Evolutionary conservation across 1,139 yeast species (phyloP), one percentile per base, ranked within the genome.

Genomic region (Waltiozyma sp.): DNA sequence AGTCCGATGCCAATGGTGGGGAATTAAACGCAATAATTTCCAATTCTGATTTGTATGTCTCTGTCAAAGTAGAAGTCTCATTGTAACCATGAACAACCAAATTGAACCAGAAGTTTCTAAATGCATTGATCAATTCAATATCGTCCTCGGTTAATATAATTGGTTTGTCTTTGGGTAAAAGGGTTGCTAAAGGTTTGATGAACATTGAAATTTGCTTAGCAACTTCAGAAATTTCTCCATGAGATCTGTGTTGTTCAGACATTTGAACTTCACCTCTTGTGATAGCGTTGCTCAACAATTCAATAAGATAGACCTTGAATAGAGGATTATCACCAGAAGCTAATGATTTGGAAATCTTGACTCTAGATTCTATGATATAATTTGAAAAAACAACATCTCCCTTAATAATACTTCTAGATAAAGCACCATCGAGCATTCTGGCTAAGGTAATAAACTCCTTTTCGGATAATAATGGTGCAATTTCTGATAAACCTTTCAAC

Each of bases 51-150:
- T 64, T 58, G 54, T 74, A 72, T 11, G 65, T 62, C 43, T 67
- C 64, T 11, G 80, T 73, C 54, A 78, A 66, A 14, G 69, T 68
- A 0, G 95, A 80, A 41, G 72, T 72, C 42, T 70, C 68, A 21
- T 80, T 74, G 58, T 80, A 88, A 0, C 98, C 98, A 61, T 91
- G 96, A 38, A 89, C 86, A 4, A 83, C 93, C 74, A 91, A 71
- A 57, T 89, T 91, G 60, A 85, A 88, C 99, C 99, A 93, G 41
- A 87, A 78, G 60, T 91, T 85, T 56, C 95, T 76, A 66, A 89
- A 87, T 45, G 81, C 70, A 37, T 52, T 56, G 6, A 63, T 56
- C 3, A 58, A 46, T 1, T 47, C 50, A 34, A 59, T 60, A 43
- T 62, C 63, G 13, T 51, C 46, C 59, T 63, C 65, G 9, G 46